Percentiles rank a stretch among this genome's conserved stretches.
These are phyloP conservation scores for Caryocar brasiliense DNA, from an alignment of 441 rosid genomes.

Conservation along the genomic window DNA sequence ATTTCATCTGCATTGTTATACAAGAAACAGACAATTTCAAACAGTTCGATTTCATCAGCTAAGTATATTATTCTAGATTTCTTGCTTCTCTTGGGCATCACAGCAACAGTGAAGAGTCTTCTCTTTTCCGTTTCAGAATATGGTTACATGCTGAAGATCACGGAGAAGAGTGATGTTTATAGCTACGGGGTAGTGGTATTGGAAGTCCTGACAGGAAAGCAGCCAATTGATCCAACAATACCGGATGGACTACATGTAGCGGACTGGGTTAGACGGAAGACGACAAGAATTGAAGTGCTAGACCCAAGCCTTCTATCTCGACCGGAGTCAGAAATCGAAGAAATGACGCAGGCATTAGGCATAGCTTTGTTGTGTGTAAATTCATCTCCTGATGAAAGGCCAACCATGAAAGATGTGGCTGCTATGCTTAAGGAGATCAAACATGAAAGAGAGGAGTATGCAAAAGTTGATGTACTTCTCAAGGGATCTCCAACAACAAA, in stretches of 20 bases:
- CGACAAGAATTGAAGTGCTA: conserved; percentile 58
- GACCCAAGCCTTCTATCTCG: conserved; percentile 45
- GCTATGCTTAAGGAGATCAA: conserved; percentile 89
- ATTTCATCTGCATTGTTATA: too few relatives aligned
- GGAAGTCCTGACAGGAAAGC: conserved; percentile 86
- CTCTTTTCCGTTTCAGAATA: too few relatives aligned
- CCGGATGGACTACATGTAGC: conserved; percentile 79
- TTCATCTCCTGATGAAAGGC: conserved; percentile 70
- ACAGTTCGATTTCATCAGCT: too few relatives aligned
- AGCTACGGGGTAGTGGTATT: conserved; percentile 86
- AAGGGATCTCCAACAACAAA: conserved; percentile 53
- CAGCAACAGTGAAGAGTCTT: too few relatives aligned
- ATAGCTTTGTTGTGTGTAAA: conserved; percentile 73
- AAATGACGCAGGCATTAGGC: conserved; percentile 79
- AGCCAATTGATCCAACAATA: conserved; percentile 92
- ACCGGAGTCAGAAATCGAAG: conserved; percentile 58
- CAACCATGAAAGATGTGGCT: conserved; percentile 85
- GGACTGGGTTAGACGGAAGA: conserved; percentile 74
- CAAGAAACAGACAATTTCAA: too few relatives aligned
- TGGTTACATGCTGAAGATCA: conserved; percentile 90
- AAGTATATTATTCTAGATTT: too few relatives aligned
- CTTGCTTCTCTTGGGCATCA: too few relatives aligned
- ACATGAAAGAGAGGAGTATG: conserved; percentile 74
- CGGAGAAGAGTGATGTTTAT: conserved; percentile 91
- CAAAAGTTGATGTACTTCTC: conserved; percentile 60